Percentiles rank a stretch among this genome's conserved stretches.
Evolutionary conservation across 2,329 filamentous ascomycete genomes (phyloP).

Genomic region (Cladosporium sp.): DNA sequence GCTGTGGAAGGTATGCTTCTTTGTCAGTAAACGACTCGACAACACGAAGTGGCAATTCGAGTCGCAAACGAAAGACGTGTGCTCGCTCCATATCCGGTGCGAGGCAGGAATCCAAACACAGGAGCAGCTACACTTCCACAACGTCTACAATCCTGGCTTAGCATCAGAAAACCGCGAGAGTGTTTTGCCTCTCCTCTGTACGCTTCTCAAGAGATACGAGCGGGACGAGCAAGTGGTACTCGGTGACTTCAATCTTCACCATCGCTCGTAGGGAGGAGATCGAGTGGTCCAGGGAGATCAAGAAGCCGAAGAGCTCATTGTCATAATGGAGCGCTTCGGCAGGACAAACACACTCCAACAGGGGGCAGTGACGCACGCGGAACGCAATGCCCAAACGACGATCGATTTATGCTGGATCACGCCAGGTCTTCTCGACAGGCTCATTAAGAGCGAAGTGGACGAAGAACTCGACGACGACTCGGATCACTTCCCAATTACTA

Average conservation of each 20-base stretch:
- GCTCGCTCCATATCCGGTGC: neutral
- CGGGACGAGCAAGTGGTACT: conserved; percentile 1
- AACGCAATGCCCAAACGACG: neutral
- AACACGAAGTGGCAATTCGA: neutral
- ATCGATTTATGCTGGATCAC: neutral
- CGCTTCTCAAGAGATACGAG: neutral
- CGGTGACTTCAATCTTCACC: conserved; percentile 2
- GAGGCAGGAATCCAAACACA: neutral
- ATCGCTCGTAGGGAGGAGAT: neutral
- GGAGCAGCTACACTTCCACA: neutral
- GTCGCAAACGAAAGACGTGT: neutral
- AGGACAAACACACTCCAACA: neutral
- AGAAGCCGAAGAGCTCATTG: neutral
- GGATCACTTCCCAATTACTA: conserved; percentile 2
- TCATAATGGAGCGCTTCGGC: neutral
- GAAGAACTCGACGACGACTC: neutral
- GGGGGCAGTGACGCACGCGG: neutral
- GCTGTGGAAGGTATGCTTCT: conserved; percentile 1
- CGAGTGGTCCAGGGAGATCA: neutral
- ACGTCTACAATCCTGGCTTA: neutral
- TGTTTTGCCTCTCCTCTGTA: neutral
- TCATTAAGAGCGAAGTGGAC: neutral
- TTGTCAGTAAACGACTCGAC: neutral
- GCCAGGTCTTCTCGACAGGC: neutral
- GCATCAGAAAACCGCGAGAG: neutral